Evolutionary conservation across 192 early-diverging fungal genomes (phyloP), one percentile per base, ranked within the genome.

Genomic region (Cladochytrium replicatum): DNA sequence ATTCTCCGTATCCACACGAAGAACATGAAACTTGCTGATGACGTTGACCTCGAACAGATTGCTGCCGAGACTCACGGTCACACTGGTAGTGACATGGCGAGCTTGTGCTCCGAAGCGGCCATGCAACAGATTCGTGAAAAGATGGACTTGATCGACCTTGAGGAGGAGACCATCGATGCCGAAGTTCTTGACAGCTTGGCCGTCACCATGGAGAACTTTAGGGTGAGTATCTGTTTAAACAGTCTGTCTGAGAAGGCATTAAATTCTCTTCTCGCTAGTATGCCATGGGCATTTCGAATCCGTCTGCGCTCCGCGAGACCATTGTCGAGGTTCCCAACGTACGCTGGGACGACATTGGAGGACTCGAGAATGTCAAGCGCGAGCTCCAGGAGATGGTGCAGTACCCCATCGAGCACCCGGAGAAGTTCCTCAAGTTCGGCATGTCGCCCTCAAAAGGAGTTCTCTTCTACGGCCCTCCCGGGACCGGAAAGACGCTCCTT

Each of bases 121-220:
- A 97, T 97, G 91, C 93, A 97, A 69, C 93, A 97, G 69, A 99
- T 97, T 54, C 89, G 93, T 56, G 95, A 93, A 61, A 99, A 97
- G 81, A 96, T 97, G 93, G 93, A 99, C 48, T 68, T 80, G 30
- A 96, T 99, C 66, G 95, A 97, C 58, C 68, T 97, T 2, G 95
- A 99, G 46, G 93, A 99, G 54, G 95, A 97, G 23, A 92, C 90
- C 34, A 96, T 99, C 52, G 95, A 97, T 56, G 93, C 93, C 28
- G 90, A 93, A 57, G 88, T 97, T 29, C 72, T 99, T 28, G 91
- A 97, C 64, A 84, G 81, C 13, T 69, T 99, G 46, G 92, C 95
- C 8, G 91, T 99, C 17, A 87, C 93, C 27, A 91, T 89, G 89
- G 93, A 93, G 52, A 93, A 99, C 83, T 99, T 98, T 66, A 72